Evolutionary conservation across 371 early-diverging fungal genomes (phyloP), one percentile per base, ranked within the genome.

Genomic region (Cokeromyces recurvatus): DNA sequence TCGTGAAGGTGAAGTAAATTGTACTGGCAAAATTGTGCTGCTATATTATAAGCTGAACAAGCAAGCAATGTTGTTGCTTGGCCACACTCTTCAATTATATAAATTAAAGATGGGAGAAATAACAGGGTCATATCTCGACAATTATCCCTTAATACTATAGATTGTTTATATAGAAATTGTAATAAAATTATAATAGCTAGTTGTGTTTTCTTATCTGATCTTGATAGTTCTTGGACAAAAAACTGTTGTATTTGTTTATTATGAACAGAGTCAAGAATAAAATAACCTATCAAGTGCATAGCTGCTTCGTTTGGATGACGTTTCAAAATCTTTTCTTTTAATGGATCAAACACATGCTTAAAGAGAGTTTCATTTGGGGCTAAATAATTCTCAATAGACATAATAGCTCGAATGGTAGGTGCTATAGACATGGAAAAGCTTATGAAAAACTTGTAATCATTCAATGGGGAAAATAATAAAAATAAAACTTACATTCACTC

Each of bases 301-400:
- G 53, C 38, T 32, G 43, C 8, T 11, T 48, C 42, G 19, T 32
- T 40, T 1, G 22, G 20, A 4, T 16, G 3, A 11, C 16, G 10
- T 27, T 22, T 20, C 12, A 25, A 7, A 8, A 52, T 38, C 42
- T 58, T 58, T 25, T 47, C 46, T 36, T 53, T 45, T 8, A 58
- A 29, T 9, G 58, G 37, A 19, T 40, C 41, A 31, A 48, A 58
- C 0, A 58, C 14, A 32, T 51, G 51, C 1, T 44, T 22, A 16
- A 52, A 52, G 2, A 23, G 20, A 12, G 29, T n/a, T 24, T 43
- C 43, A 10, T 39, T 11, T 20, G 17, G 14, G 12, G 22, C 20
- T 14, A 58, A 11, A 22, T 58, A 48, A 29, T 48, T 43, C 7
- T 58, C 49, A 7, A 58, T 35, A 1, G 58, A 58, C 8, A 58